Base-by-base conservation (phyloP, 345 rosid genomes). In the Boechera divaricarpa region DNA sequence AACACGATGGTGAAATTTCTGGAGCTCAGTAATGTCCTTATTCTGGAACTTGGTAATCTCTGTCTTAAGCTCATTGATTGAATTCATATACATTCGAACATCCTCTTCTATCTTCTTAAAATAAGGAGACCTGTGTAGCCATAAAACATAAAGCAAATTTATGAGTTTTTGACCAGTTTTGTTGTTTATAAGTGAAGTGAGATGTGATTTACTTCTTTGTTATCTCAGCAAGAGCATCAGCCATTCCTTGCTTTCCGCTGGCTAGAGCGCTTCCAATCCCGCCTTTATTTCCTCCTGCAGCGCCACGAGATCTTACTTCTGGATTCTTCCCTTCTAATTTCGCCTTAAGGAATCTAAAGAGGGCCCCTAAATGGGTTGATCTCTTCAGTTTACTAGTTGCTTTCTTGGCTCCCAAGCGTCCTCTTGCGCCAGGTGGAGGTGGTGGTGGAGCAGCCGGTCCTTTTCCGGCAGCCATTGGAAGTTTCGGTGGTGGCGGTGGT, bases 151-250 rank as follows among this genome's bases (percentile, higher is more conserved):
- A 31, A 58, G 15, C 36, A 71, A 31, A 60, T 15, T 21, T 21
- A 78, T 78, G 31, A 72, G 68, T 16, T 16, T 63, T 54, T 63
- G 26, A 48, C 10, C 5, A 7, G 7, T 63, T 58, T 18, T 67
- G 15, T 60, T 59, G 44, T 5, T 38, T 13, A 26, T 49, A 36
- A 42, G 1, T n/a, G 21, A 48, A 36, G 12, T 42, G 47, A 12
- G 6, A 72, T 28, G 18, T 29, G 57, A 18, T 39, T 63, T 79
- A 85, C 97, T 88, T 87, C 83, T 86, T 93, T 49, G 96, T 82
- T 76, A 90, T 91, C 89, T 95, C 99, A 33, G 93, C 93, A 13
- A 95, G 86, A 59, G 99, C 97, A 79, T 91, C 99, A 31, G 98
- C 97, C 97, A 95, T 86, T 78, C 96, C 97, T 86, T 92, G 87